Evolutionary conservation across 2,329 filamentous ascomycete genomes (phyloP).

Genomic region (Trichophaea hybrida): DNA sequence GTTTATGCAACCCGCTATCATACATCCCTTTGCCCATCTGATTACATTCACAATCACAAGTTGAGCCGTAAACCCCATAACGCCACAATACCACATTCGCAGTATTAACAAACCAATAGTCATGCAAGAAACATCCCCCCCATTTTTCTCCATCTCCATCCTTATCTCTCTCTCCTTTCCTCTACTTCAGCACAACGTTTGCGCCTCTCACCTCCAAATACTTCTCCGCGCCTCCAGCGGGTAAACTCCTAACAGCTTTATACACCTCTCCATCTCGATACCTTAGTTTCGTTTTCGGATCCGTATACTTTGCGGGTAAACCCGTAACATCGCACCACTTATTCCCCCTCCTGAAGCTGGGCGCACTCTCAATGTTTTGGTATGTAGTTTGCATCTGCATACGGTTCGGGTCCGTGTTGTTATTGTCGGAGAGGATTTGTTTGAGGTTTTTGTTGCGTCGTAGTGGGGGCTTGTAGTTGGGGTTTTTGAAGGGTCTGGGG

Average conservation of each 20-base stretch:
- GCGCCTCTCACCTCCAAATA: conserved; percentile 83
- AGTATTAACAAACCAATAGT: too few relatives aligned
- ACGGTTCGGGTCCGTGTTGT: conserved; percentile 70
- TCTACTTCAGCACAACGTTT: conserved; percentile 78
- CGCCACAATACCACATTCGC: too few relatives aligned
- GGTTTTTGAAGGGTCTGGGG: conserved; percentile 79
- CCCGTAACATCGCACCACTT: conserved; percentile 96
- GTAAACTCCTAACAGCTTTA: conserved; percentile 61
- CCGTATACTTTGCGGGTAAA: conserved; percentile 75
- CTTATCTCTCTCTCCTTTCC: neutral
- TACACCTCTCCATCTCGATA: conserved; percentile 94
- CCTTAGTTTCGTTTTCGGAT: conserved; percentile 83
- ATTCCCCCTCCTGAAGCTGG: conserved; percentile 68
- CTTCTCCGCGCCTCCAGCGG: conserved; percentile 69
- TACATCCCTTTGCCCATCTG: too few relatives aligned
- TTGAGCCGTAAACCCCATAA: too few relatives aligned
- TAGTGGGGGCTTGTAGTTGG: conserved; percentile 78
- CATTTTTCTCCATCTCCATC: too few relatives aligned
- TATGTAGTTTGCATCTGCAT: conserved; percentile 61
- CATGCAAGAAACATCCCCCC: too few relatives aligned
- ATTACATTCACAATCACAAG: too few relatives aligned
- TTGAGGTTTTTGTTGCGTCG: conserved; percentile 99
- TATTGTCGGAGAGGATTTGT: conserved; percentile 82
- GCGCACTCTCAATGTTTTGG: conserved; percentile 90
- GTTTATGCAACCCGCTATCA: too few relatives aligned